A percentile compares a stretch with the other conserved stretches of the same genome.
phyloP scores from a whole-genome alignment of 116 monocot genomes.

The Trichopus zeylanicus region DNA sequence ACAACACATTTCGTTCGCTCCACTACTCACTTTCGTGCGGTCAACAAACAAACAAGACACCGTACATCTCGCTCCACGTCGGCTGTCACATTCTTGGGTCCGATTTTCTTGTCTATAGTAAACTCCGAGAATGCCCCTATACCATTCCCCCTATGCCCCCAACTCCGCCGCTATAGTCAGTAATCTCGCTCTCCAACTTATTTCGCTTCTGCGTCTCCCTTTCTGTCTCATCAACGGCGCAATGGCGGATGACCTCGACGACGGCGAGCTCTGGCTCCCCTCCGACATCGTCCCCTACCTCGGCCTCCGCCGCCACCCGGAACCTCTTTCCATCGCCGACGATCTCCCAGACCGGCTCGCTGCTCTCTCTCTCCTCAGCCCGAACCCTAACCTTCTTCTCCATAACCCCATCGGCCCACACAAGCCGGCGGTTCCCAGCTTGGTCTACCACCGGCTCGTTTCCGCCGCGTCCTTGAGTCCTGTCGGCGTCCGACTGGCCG shows the following conservation, averaged over 20 bases:
- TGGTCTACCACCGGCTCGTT: neutral
- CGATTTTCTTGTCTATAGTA: neutral
- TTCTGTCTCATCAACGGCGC: neutral
- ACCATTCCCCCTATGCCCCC: neutral
- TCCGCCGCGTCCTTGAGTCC: neutral
- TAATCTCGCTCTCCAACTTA: neutral
- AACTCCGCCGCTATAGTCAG: constrained; percentile 2
- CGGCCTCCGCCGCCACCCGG: neutral
- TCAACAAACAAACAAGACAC: no score
- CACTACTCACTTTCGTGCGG: no score
- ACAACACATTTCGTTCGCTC: neutral
- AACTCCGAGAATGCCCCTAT: neutral
- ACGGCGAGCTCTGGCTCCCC: constrained; percentile 13
- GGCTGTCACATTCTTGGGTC: neutral
- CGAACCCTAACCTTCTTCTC: no score
- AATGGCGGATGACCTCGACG: constrained; percentile 11
- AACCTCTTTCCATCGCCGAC: neutral
- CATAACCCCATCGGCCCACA: neutral
- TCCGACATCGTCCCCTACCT: constrained; percentile 7
- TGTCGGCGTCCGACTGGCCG: no score
- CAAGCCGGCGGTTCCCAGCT: neutral
- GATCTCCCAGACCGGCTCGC: neutral
- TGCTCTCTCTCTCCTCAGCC: neutral
- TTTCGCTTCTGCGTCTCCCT: neutral
- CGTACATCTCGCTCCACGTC: neutral